Evolutionary conservation across 305 asterid genomes (phyloP).

Genomic region (Striga hermonthica): DNA sequence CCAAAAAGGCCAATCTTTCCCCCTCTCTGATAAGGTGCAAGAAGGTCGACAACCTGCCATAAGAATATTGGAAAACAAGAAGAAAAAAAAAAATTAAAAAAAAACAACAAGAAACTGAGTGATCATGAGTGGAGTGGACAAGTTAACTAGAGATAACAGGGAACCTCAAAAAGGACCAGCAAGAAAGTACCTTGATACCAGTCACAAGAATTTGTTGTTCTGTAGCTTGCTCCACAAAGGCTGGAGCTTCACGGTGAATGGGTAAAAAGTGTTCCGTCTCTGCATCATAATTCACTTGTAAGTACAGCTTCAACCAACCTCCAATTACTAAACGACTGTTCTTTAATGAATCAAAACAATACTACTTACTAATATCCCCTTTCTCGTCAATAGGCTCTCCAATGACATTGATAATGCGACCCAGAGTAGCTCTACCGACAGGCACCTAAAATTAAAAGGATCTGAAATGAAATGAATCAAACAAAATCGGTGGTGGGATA

Average conservation of each 20-base stretch:
- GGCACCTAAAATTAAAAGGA: constrained; percentile 58
- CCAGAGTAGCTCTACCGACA: constrained; percentile 95
- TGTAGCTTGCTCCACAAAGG: constrained; percentile 91
- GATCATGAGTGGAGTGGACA: background rate
- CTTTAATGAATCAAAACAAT: background rate
- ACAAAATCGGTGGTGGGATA: background rate
- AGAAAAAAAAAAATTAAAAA: background rate
- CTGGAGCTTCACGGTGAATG: constrained; percentile 95
- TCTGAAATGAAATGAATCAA: constrained; percentile 10
- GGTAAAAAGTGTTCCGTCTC: constrained; percentile 85
- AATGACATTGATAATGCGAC: constrained; percentile 92
- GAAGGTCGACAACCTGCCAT: constrained; percentile 82
- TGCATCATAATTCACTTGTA: constrained; percentile 35
- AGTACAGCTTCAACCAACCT: constrained; percentile 27
- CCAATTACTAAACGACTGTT: background rate
- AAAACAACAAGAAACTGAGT: background rate
- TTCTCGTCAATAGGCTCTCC: constrained; percentile 91
- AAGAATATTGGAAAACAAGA: background rate
- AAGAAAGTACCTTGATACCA: constrained; percentile 73
- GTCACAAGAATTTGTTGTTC: constrained; percentile 93
- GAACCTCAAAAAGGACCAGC: constrained; percentile 3
- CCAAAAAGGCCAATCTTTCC: constrained; percentile 97
- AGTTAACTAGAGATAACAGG: background rate
- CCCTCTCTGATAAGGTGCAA: constrained; percentile 98
- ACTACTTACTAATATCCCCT: constrained; percentile 75